Base-by-base conservation (phyloP, 805 yeast species). In the Helenozyma baotianmanensis region DNA sequence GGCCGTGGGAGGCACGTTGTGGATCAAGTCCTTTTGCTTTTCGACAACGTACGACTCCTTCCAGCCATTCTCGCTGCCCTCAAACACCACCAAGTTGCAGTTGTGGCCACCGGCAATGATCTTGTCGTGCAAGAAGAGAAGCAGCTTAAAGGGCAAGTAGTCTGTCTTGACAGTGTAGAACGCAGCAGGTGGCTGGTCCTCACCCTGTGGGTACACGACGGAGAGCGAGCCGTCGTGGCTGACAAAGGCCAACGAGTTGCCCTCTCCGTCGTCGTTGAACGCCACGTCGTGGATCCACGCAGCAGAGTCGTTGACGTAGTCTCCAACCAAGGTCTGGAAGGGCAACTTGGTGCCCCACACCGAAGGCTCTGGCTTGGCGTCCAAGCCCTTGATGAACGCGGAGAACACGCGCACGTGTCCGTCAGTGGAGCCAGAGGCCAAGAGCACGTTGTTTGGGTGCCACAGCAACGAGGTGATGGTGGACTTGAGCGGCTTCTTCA, bases 271-370 rank as follows among this genome's bases (percentile, higher is more conserved):
- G 5, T 94, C 89, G 40, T 85, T 78, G 70, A 94, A 90, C 29
- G 80, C 72, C 29, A 88, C 90, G 53, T 77, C 96, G 56, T 92
- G 96, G 40, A 90, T 78, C 94, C 97, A 92, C 19, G 94, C 83
- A 25, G 88, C 88, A 28, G 80, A 74, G 45, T 77, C 73, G 40
- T 64, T 60, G 46, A 76, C 68, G 55, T 68, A 78, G 56, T 88
- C 95, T 16, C 95, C 95, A 58, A 89, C 81, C 39, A 87, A 61
- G 1, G 95, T 87, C 60, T 83, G 89, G 71, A 92, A 92, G 18
- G 99, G 98, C 57, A 92, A 76, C 54, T 90, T 81, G 40, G 84
- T 82, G 36, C 97, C 99, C 97, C 98, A 92, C 15, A 77, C 78
- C 0, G 90, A 67, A 3, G 92, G 76, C 17, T 67, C 76, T 1